phyloP scores from a whole-genome alignment of 2,329 filamentous ascomycete genomes.

The Lomentospora prolificans region DNA sequence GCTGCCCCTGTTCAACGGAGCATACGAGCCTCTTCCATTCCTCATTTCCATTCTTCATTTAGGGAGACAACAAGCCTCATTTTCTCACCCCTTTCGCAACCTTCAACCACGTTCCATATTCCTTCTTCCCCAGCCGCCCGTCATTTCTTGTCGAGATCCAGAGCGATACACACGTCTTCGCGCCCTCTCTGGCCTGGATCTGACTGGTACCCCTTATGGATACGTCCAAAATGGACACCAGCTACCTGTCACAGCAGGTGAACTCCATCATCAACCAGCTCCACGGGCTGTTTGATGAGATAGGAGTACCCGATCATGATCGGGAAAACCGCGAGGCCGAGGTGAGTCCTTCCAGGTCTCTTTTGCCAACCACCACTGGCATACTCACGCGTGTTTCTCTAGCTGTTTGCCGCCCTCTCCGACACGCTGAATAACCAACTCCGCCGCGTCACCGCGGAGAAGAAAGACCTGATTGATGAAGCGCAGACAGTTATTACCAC shows the following conservation, averaged over 20 bases:
- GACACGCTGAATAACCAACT: slow-evolving; percentile 88
- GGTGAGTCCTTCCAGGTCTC: slow-evolving; percentile 40
- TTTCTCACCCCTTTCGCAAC: background rate
- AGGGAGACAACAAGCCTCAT: background rate
- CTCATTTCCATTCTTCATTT: background rate
- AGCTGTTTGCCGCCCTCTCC: slow-evolving; percentile 88
- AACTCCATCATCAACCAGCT: slow-evolving; percentile 87
- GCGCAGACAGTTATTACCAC: slow-evolving; percentile 73
- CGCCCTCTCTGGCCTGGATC: background rate
- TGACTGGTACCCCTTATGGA: slow-evolving; percentile 2
- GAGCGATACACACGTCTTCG: background rate
- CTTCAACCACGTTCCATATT: background rate
- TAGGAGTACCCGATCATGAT: slow-evolving; percentile 89
- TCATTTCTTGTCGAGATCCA: background rate
- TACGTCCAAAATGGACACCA: slow-evolving; percentile 62
- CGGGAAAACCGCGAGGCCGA: slow-evolving; percentile 82
- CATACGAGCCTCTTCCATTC: background rate
- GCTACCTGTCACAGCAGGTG: slow-evolving; percentile 89
- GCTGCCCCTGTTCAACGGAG: background rate
- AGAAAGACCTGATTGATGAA: slow-evolving; percentile 83
- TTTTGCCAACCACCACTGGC: too few species aligned
- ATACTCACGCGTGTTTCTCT: slow-evolving; percentile 2
- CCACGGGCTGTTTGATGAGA: slow-evolving; percentile 93
- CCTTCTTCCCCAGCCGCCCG: background rate
- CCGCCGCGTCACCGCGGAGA: slow-evolving; percentile 73